These are phyloP conservation scores for Nadsonia fulvescens DNA, from an alignment of 805 yeast genomes.

Conservation along the genomic window DNA sequence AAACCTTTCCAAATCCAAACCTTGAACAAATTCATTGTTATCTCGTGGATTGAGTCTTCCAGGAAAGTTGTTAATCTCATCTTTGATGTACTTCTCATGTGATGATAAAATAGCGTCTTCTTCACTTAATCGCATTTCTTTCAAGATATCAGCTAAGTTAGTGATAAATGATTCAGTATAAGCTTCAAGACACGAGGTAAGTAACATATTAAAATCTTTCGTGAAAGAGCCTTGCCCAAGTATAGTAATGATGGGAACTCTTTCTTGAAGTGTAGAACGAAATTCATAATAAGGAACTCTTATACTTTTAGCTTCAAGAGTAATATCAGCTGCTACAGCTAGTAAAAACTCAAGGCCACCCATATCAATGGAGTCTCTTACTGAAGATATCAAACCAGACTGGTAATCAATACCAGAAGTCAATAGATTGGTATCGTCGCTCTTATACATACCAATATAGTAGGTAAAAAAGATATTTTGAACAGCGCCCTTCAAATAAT, in stretches of 20 bases:
- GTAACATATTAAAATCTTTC: slow-evolving; percentile 6
- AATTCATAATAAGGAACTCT: slow-evolving; percentile 12
- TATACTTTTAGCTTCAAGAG: slow-evolving; percentile 4
- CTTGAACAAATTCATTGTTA: no score
- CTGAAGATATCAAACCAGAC: no score
- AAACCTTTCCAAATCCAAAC: slow-evolving; percentile 77
- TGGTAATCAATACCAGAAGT: not conserved
- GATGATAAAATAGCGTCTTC: slow-evolving; percentile 20
- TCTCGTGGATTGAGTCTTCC: no score
- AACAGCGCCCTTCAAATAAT: slow-evolving; percentile 15
- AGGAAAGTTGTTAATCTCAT: no score
- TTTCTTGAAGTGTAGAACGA: slow-evolving; percentile 12
- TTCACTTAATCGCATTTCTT: slow-evolving; percentile 22
- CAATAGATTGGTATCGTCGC: slow-evolving; percentile 5
- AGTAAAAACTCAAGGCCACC: slow-evolving; percentile 23
- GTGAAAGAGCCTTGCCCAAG: slow-evolving; percentile 5
- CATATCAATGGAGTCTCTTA: slow-evolving; percentile 15
- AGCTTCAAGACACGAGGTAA: slow-evolving; percentile 11
- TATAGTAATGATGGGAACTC: slow-evolving; percentile 13
- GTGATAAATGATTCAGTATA: slow-evolving; percentile 16
- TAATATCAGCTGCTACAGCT: slow-evolving; percentile 19
- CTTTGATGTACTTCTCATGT: no score
- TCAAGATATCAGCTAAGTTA: slow-evolving; percentile 21
- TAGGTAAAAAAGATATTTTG: slow-evolving; percentile 10
- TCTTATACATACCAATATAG: slow-evolving; percentile 9